Base-by-base conservation (phyloP, 2,329 filamentous ascomycete species). In the Cladosporium sp. region DNA sequence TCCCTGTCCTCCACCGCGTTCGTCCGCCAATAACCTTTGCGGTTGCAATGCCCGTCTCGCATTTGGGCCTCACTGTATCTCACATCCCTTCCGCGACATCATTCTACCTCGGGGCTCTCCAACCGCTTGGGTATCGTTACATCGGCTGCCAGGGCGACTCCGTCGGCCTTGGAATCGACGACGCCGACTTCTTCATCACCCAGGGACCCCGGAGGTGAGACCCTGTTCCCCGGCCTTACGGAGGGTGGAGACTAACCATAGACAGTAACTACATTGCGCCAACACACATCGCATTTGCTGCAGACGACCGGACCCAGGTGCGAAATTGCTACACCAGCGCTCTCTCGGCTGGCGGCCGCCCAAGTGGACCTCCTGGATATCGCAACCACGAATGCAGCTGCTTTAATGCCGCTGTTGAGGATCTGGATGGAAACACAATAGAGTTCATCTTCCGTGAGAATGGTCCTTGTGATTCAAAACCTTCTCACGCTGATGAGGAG, bases 401-500 rank as follows among this genome's bases (percentile, higher is more conserved):
- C 76, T 80, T 86, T 74, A 86, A 84, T 62, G 84, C 84, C 50
- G 83, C 83, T 6, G 76, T 91, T 40, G 82, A 85, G 61, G 91
- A 96, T 73, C 82, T 90, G 57, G 90, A 96, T 75, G 89, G 89
- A 52, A 95, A 96, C 76, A 88, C 83, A 66, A 86, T 96, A 70
- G 89, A 94, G 70, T 88, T 90, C 30, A 84, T 92, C 51, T 88
- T 85, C 71, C 78, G 79, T 55, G 75, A 70, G 55, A 59, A 49
- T 20, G 54, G 42, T 2, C 54, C 42, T 17, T 56, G 54, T 34
- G 20, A 55, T 15, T 30, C 37, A 49, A n/a, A 19, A 4, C 54
- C 30, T 15, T 36, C 54, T 19, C 28, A 47, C 17, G 42, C 54
- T 2, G 40, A 45, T 15, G 42, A 45, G 20, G 42, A 56, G 42